Evolutionary conservation across 441 rosid species (phyloP).

Genomic region (Gossypium davidsonii): DNA sequence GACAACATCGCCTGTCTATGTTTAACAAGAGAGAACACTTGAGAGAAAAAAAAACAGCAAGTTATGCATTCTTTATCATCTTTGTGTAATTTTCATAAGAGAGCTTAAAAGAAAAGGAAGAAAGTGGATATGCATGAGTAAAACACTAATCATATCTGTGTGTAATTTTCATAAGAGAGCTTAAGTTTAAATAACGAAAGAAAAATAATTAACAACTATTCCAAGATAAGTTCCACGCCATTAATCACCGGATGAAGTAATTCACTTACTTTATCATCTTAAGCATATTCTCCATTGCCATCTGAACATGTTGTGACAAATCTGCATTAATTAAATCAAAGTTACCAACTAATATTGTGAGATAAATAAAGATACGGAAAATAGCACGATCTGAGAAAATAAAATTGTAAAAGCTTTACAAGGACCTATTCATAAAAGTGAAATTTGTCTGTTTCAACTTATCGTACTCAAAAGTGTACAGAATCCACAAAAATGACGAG

Average conservation of each 20-base stretch:
- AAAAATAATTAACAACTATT: neutral
- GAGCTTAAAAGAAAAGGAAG: no score
- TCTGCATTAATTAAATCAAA: slow-evolving; percentile 39
- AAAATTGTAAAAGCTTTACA: neutral
- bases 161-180: neutral
- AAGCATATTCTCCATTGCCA: slow-evolving; percentile 73
- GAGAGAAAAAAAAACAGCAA: neutral
- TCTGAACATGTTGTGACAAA: slow-evolving; percentile 70
- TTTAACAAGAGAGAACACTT: neutral
- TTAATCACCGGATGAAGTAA: neutral
- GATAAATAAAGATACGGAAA: neutral
- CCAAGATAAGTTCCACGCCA: neutral
- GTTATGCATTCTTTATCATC: neutral
- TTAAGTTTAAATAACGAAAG: no score
- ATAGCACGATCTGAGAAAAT: neutral
- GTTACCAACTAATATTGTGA: neutral
- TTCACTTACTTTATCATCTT: slow-evolving; percentile 65
- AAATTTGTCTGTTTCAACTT: neutral
- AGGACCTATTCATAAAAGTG: neutral
- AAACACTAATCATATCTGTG: neutral
- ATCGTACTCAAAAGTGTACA: neutral
- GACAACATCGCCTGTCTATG: neutral
- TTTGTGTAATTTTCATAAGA: neutral
- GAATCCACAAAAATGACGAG: neutral
- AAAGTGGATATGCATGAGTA: no score